Percentiles rank a stretch among this genome's conserved stretches.
Evolutionary conservation across 148 eudicot species (phyloP).

Genomic region (Dianthus caryophyllus): DNA sequence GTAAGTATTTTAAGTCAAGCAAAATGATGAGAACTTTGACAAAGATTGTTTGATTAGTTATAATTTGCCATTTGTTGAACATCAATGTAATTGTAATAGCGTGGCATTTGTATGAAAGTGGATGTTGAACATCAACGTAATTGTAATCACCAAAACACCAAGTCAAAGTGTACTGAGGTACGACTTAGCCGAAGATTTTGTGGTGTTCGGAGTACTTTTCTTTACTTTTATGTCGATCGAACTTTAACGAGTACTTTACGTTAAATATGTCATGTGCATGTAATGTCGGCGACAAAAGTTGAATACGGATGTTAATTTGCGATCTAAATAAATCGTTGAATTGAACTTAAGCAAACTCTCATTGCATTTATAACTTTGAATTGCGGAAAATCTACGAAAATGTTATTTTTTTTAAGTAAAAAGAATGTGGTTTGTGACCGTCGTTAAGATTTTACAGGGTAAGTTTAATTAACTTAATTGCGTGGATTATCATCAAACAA

Average conservation of each 20-base stretch:
- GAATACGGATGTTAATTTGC: too few species aligned
- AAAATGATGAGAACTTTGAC: background rate
- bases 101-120: background rate
- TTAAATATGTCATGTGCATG: background rate
- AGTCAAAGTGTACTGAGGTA: background rate
- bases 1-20: too few species aligned
- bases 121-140: constrained; percentile 9
- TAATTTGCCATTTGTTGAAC: background rate
- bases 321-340: too few species aligned
- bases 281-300: background rate
- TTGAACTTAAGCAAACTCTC: too few species aligned
- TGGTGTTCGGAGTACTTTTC: too few species aligned
- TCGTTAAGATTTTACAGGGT: too few species aligned
- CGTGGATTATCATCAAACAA: too few species aligned
- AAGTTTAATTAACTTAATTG: too few species aligned
- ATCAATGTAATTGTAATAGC: background rate
- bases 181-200: background rate
- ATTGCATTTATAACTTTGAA: too few species aligned
- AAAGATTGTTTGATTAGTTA: background rate
- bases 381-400: too few species aligned
- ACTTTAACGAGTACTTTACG: background rate
- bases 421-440: too few species aligned
- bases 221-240: background rate
- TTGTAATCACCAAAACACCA: background rate
- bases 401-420: too few species aligned